A percentile compares a stretch with the other conserved stretches of the same genome.
These are phyloP conservation scores for Echinosophora koreensis DNA, from an alignment of 306 rosid species.

Conservation along the genomic window DNA sequence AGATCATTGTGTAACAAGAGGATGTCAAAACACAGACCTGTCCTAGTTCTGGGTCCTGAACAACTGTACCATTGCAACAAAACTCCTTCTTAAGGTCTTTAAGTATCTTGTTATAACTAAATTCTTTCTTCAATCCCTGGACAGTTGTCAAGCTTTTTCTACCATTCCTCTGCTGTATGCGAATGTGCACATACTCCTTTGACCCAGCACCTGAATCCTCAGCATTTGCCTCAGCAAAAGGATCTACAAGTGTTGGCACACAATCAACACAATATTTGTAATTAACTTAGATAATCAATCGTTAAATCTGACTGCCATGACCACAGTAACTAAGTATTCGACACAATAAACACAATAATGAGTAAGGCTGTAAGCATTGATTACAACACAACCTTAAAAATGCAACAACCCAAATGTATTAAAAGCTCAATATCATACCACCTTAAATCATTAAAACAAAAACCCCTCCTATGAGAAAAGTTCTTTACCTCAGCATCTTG, in stretches of 20 bases:
- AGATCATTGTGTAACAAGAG: not conserved
- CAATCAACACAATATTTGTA: not conserved
- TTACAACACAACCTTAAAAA: not conserved
- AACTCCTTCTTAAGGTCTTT: constrained; percentile 90
- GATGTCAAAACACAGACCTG: constrained; percentile 60
- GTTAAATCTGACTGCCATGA: not conserved
- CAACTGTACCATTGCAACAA: constrained; percentile 95
- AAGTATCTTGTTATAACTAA: constrained; percentile 88
- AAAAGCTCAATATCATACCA: not conserved
- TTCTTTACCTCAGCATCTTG: constrained; percentile 7
- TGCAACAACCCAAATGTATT: not conserved
- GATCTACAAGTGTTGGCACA: constrained; percentile 59
- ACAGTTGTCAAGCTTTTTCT: constrained; percentile 93
- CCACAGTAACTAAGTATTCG: constrained; percentile 4
- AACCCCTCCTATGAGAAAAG: constrained; percentile 1
- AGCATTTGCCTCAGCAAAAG: constrained; percentile 94
- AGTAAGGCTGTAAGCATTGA: not conserved
- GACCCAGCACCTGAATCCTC: constrained; percentile 83
- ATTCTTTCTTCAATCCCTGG: constrained; percentile 94
- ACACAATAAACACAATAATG: too few species aligned
- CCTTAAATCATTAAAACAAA: not conserved
- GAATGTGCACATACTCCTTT: constrained; percentile 93
- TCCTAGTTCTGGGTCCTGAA: constrained; percentile 92
- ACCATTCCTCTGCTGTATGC: constrained; percentile 91
- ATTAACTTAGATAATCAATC: not conserved